Percentiles rank a stretch among this genome's conserved stretches.
Evolutionary conservation across 352 stramenopile genomes (phyloP).

Genomic region (Globisporangium middletonii): DNA sequence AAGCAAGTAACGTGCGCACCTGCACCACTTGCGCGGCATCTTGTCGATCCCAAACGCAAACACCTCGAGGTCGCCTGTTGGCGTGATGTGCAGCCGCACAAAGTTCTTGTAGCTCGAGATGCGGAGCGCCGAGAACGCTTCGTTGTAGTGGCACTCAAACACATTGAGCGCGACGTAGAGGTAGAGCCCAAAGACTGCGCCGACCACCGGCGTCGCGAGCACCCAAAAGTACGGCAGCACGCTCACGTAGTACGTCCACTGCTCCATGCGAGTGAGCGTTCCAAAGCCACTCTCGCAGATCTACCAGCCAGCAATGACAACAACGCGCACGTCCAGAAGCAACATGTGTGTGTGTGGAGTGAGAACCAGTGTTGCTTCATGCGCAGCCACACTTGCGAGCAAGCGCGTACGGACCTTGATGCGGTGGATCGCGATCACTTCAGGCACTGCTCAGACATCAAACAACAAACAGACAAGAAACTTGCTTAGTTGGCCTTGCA

Average conservation of each 20-base stretch:
- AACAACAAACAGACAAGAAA: neutral
- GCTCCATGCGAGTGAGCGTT: slow-evolving; percentile 59
- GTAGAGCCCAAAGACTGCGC: slow-evolving; percentile 80
- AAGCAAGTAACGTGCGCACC: slow-evolving; percentile 25
- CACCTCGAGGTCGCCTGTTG: slow-evolving; percentile 69
- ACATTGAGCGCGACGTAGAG: slow-evolving; percentile 84
- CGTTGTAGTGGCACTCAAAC: slow-evolving; percentile 86
- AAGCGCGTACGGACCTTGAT: slow-evolving; percentile 35
- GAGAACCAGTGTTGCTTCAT: neutral
- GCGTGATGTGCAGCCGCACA: slow-evolving; percentile 69
- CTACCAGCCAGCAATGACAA: slow-evolving; percentile 8
- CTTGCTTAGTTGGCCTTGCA: neutral
- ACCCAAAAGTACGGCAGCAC: slow-evolving; percentile 88
- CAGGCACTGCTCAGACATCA: slow-evolving; percentile 38
- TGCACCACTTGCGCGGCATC: slow-evolving; percentile 81
- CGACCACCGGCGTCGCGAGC: slow-evolving; percentile 67
- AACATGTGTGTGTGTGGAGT: neutral
- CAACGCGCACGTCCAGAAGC: neutral
- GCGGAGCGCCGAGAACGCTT: slow-evolving; percentile 83
- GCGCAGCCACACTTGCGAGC: neutral
- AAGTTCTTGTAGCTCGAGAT: slow-evolving; percentile 91
- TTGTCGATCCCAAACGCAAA: slow-evolving; percentile 88
- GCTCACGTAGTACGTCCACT: slow-evolving; percentile 79
- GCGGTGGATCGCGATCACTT: slow-evolving; percentile 75
- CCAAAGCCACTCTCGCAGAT: slow-evolving; percentile 65